Evolutionary conservation across 257 asterid genomes (phyloP), one percentile per base, ranked within the genome.

Genomic region (Echium plantagineum): DNA sequence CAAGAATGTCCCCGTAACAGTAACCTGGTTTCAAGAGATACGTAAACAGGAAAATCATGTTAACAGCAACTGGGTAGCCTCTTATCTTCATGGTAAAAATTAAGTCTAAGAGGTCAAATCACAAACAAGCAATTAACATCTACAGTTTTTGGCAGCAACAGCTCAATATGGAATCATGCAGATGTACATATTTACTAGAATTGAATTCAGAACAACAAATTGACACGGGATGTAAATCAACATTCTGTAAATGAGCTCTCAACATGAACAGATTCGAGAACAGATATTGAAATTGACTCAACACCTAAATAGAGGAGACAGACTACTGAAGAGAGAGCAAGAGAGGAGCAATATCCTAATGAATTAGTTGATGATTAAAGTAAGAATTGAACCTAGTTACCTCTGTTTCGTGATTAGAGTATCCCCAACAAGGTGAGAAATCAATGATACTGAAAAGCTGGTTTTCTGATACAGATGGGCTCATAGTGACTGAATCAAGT

Each of bases 381-480:
- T 19, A 22, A 17, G n/a, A n/a, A 21, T 21, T 15, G 22, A 46
- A 7, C n/a, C 3, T 3, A 68, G 38, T 58, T 79, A 89, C 97
- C 94, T 86, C 77, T 21, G 89, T 80, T 71, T 81, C 80, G 66
- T 65, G 69, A 58, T 71, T 80, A 55, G 94, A 75, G 75, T 74
- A 83, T 58, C 89, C 91, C 89, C 94, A 83, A 65, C 63, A 69
- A 7, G 96, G 96, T 28, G 81, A 81, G 75, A 85, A 81, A 58
- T 87, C 94, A 69, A 68, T 79, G 63, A 87, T 87, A 67, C 93
- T 87, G 66, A 85, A 85, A 58, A 81, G 91, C 79, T 87, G 96
- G 69, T 87, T 94, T 71, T 77, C 87, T 26, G 94, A 83, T 52
- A 87, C 84, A 9, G 94, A 85, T 66, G 84, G 94, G 70, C 72